Base-by-base conservation (phyloP, 495 filamentous ascomycete species). In the Podospora appendiculata region DNA sequence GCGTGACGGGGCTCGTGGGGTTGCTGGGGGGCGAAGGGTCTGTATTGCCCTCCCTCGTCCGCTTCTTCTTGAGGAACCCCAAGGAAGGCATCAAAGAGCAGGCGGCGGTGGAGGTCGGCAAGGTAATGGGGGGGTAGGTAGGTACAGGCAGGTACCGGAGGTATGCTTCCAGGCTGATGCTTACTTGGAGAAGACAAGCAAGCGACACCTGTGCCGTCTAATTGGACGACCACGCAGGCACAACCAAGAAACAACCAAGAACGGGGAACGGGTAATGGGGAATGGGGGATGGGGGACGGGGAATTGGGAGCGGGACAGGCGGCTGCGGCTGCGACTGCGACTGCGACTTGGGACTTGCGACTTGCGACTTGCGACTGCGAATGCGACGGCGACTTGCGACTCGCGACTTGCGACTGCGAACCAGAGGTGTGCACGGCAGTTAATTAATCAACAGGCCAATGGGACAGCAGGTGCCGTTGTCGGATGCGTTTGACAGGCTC, bases 21-120 rank as follows among this genome's bases (percentile, higher is more conserved):
- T 83, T 68, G 69, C 81, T 73, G 68, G 77, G 50, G 75, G 80
- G 18, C 65, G 78, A 62, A 64, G 78, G 72, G 75, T 75, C 63
- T 66, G 79, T 60, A 66, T 80, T 72, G 66, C 78, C 62, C 76
- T 83, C 69, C 83, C 89, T 95, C 74, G 92, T 94, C 80, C 89
- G 84, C 79, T 94, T 90, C 84, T 95, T 96, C 80, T 96, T 98
- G 64, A 98, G 81, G 63, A 96, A 86, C 57, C 89, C 87, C 72
- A 89, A 77, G 60, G 70, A 79, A 76, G 84, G 86, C 86, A 90
- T 90, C 67, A 65, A 67, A 32, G 32, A 32, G 17, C 32, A 33
- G 18, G 43, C 13, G 36, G 25, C 25, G 25, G 25, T 5, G 25
- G 25, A 25, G 25, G 25, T 25, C 25, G 25, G 25, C 25, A 25